Conservation (phyloP, 2,329 filamentous ascomycete species). For the Orbilia brochopaga region DNA sequence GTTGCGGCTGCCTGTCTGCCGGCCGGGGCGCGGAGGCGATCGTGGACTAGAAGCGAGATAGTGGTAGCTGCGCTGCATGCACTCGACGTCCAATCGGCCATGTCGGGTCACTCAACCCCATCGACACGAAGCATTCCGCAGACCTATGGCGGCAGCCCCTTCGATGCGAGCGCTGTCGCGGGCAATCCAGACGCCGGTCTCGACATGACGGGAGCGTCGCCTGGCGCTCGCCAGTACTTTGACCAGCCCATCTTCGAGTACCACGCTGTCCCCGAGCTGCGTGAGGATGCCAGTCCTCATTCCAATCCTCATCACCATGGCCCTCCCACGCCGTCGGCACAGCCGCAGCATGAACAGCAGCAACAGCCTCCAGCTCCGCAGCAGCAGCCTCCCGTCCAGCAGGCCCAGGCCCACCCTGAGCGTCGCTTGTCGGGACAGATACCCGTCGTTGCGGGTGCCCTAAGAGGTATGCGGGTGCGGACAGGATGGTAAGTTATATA, state of each 20-base stretch:
- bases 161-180: constrained; percentile 49
- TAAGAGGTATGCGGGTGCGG: constrained; percentile 47
- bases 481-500: constrained; percentile 46
- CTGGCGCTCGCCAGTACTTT: constrained; percentile 46
- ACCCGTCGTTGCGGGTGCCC: constrained; percentile 48
- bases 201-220: constrained; percentile 49
- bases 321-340: constrained; percentile 29
- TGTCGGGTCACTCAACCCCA: constrained; percentile 51
- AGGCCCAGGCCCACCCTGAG: constrained; percentile 31
- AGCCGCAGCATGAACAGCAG: constrained; percentile 28
- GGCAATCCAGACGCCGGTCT: constrained; percentile 46
- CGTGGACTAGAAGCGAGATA: constrained; percentile 14
- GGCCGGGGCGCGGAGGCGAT: constrained; percentile 19
- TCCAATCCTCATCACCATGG: constrained; percentile 38
- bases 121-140: constrained; percentile 51
- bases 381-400: constrained; percentile 8
- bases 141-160: constrained; percentile 46
- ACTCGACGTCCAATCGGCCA: constrained; percentile 49
- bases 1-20: constrained; percentile 3
- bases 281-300: constrained; percentile 43
- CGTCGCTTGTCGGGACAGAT: constrained; percentile 48
- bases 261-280: constrained; percentile 45
- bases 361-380: constrained; percentile 24
- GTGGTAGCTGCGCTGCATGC: constrained; percentile 31
- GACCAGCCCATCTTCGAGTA: constrained; percentile 51